Evolutionary conservation across 2,329 filamentous ascomycete genomes (phyloP), one percentile per base, ranked within the genome.

Genomic region (Alternaria sp.): DNA sequence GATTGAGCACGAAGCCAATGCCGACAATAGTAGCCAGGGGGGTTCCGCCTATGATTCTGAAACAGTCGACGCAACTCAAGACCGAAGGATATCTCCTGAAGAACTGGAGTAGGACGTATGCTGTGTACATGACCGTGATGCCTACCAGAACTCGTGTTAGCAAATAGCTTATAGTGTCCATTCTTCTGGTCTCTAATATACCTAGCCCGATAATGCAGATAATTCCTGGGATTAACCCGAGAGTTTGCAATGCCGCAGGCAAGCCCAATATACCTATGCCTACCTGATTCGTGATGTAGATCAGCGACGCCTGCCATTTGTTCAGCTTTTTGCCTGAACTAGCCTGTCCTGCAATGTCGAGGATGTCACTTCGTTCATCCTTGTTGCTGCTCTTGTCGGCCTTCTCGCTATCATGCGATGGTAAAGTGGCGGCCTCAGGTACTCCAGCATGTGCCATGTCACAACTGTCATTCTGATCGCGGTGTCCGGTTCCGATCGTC

Each of bases 211-310:
- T 60, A 57, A 61, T 64, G 3, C 66, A 66, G 30, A 71, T 61
- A 20, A 67, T 66, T 7, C 69, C 63, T 3, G 69, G 69, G 6
- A 71, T 67, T 9, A 69, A 46, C 6, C 69, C 69, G 3, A 71
- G 50, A 11, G 69, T 71, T 11, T 71, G 65, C 59, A 71, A n/a
- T 23, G 61, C 61, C 11, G 67, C 56, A 12, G 67, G 69, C 6
- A 71, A 21, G 21, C 65, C 66, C 18, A 71, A 61, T 23, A 71
- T 70, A 2, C 69, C 67, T 11, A 71, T 68, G 5, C 69, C 67
- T 5, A 71, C 66, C 26, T 71, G 66, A 33, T 69, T 71, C 4
- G 66, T 69, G 59, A 68, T 61, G 50, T 58, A 66, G 41, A 68
- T 70, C 21, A 69, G 33, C n/a, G 51, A 60, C 1, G 64, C 53